Evolutionary conservation across 805 yeast genomes (phyloP), one percentile per base, ranked within the genome.

Genomic region (Saccharomycopsis fodiens): DNA sequence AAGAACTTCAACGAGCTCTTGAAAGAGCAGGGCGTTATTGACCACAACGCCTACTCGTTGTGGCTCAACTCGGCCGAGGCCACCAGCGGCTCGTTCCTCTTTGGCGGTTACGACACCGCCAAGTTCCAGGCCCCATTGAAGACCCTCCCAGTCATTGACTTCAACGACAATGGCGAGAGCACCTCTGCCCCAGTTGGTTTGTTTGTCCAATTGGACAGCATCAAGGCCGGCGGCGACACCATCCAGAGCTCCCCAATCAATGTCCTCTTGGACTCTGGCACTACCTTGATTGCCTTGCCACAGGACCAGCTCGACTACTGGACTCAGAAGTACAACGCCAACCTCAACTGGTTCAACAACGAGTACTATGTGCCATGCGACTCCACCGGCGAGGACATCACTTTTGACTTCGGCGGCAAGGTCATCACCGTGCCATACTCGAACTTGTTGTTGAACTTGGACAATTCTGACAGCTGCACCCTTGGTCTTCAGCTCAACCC

Each of bases 71-170:
- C 60, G 8, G 59, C 61, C 29, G 61, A 73, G 0, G 40, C 56
- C 3, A 13, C 25, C 13, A 51, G 64, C 1, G 89, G 87, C 4
- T 62, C 70, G 12, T 66, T 83, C 16, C 59, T 83, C 39, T 84
- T 83, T 64, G 91, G 93, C 39, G 93, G 81, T 25, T 70, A 79
- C 17, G 91, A 83, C 56, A 73, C 71, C 47, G 71, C 76, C 34
- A 82, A 81, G 61, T 80, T 74, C 58, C 43, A 61, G 0, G 87
- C 85, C 13, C 51, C 60, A 22, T 59, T 80, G 39, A 59, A 67
- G 29, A 61, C 75, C 1, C 57, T 81, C 6, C 80, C 82, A 25
- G 53, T 78, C 36, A 65, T 76, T 47, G 77, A 78, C 57, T 59
- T 70, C 8, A 56, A 60, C 16, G 71, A 34, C 17, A 13, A 19